Evolutionary conservation across 2,329 filamentous ascomycete genomes (phyloP), one percentile per base, ranked within the genome.

Genomic region (Trichoderma sp.): DNA sequence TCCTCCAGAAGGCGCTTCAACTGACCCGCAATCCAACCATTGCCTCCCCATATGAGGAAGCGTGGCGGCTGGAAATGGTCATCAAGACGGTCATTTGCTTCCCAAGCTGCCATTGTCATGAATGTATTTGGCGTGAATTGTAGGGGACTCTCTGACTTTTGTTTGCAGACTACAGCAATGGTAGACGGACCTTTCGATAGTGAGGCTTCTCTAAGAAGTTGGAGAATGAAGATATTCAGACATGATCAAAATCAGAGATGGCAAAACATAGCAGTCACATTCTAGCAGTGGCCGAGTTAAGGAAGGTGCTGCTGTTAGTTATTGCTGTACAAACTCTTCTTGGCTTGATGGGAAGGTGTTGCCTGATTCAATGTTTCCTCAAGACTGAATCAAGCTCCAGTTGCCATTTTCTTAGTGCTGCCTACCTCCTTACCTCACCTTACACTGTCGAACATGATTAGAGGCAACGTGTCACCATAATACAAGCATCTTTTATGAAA

Each of bases 1-100:
- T 80, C 79, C 77, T 88, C 82, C 64, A 92, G 85, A 30, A 91
- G 82, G 23, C 79, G 75, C 79, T 89, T 87, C 66, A 92, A 85
- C 76, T 90, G 88, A 68, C 87, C 85, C 58, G 88, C 88, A 70
- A 91, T 85, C 88, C 88, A 90, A 76, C 89, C 89, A 75, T 85
- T 83, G 74, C 85, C 88, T 70, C 90, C 89, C 89, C 89, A 91
- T 77, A 91, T 89, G 74, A 92, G 85, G 79, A 87, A 91, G 75
- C 84, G 83, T 13, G 53, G 39, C 36, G 30, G 34, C 28, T 58
- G 36, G 11, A 8, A 4, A 28, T 47, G 36, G 3, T 23, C 71
- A 9, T 65, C 55, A 11, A 8, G 6, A 34, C 34, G 28, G 5
- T n/a, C 71, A 13, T 65, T 61, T 15, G 34, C 47, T 15, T 39